A percentile compares a stretch with the other conserved stretches of the same genome.
These are phyloP conservation scores for Beauveria sp. DNA, from an alignment of 2,329 filamentous ascomycete genomes.

Conservation along the genomic window DNA sequence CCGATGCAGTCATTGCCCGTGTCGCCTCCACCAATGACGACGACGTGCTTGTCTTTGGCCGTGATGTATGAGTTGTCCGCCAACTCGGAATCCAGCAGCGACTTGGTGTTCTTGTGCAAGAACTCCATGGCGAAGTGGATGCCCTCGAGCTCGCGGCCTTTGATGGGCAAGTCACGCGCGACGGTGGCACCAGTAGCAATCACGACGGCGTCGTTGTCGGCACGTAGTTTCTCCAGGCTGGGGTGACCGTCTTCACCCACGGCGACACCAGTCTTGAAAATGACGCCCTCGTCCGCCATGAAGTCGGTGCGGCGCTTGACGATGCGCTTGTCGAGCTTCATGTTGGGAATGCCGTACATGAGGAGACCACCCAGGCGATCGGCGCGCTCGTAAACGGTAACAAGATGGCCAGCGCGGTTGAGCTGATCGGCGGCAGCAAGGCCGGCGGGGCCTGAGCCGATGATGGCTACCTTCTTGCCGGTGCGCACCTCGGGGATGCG, in stretches of 20 bases:
- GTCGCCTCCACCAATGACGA: slow-evolving; percentile 96
- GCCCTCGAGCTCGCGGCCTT: slow-evolving; percentile 78
- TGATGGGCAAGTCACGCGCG: slow-evolving; percentile 84
- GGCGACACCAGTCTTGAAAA: slow-evolving; percentile 69
- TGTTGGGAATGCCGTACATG: slow-evolving; percentile 99
- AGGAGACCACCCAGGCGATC: slow-evolving; percentile 86
- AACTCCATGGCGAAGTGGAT: slow-evolving; percentile 98
- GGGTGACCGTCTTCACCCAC: slow-evolving; percentile 63
- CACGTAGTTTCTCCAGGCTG: slow-evolving; percentile 63
- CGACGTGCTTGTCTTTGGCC: slow-evolving; percentile 89
- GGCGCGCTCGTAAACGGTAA: slow-evolving; percentile 88
- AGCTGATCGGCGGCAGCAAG: slow-evolving; percentile 88
- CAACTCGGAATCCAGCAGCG: slow-evolving; percentile 84
- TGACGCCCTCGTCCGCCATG: slow-evolving; percentile 82
- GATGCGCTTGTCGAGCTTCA: slow-evolving; percentile 98
- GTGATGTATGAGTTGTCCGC: slow-evolving; percentile 81
- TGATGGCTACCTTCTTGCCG: slow-evolving; percentile 80
- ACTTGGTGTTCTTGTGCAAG: slow-evolving; percentile 96
- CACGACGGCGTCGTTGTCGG: slow-evolving; percentile 72
- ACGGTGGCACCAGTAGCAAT: slow-evolving; percentile 91
- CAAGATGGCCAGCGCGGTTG: slow-evolving; percentile 81
- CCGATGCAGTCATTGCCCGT: slow-evolving; percentile 98
- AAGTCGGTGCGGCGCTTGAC: slow-evolving; percentile 94
- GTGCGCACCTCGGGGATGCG: slow-evolving; percentile 69
- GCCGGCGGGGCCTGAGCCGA: slow-evolving; percentile 88